These are phyloP conservation scores for Harrya chromipes DNA, from an alignment of 768 basidiomycete genomes.

Conservation along the genomic window DNA sequence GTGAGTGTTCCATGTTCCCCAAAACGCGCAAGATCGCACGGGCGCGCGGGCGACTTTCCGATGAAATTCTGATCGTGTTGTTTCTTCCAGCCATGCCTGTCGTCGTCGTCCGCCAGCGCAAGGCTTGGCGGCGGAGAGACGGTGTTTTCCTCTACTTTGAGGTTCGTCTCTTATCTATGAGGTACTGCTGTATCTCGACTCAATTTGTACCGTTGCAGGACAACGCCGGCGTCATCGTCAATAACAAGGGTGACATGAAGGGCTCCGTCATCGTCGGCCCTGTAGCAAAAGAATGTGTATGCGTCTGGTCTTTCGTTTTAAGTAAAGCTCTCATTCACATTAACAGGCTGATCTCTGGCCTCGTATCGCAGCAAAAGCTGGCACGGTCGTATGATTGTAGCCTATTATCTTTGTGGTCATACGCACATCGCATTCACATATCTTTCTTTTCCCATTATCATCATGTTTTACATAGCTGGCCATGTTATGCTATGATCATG, in stretches of 20 bases:
- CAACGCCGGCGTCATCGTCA: slow-evolving; percentile 96
- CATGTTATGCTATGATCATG: slow-evolving; percentile 21
- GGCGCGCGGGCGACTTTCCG: neutral
- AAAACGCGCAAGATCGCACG: neutral
- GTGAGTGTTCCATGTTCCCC: slow-evolving; percentile 46
- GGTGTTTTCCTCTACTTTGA: slow-evolving; percentile 99
- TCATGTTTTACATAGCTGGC: slow-evolving; percentile 17
- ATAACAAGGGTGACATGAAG: slow-evolving; percentile 99
- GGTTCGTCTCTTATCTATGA: slow-evolving; percentile 37
- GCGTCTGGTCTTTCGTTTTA: slow-evolving; percentile 30
- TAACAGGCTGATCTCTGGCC: slow-evolving; percentile 94
- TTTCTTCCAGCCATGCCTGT: slow-evolving; percentile 81
- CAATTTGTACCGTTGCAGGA: slow-evolving; percentile 45
- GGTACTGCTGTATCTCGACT: neutral
- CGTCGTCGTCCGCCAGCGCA: slow-evolving; percentile 96
- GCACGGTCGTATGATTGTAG: slow-evolving; percentile 83
- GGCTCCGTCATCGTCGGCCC: slow-evolving; percentile 54
- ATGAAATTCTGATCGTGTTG: slow-evolving; percentile 2
- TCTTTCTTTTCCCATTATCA: neutral
- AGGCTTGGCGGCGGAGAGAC: slow-evolving; percentile 96
- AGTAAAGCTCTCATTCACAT: neutral
- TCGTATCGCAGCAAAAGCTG: slow-evolving; percentile 98
- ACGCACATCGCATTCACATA: slow-evolving; percentile 4
- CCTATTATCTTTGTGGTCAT: slow-evolving; percentile 11
- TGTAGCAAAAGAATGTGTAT: slow-evolving; percentile 94